These are phyloP conservation scores for Beauveria medogensis DNA, from an alignment of 2,329 filamentous ascomycete genomes.

Conservation along the genomic window DNA sequence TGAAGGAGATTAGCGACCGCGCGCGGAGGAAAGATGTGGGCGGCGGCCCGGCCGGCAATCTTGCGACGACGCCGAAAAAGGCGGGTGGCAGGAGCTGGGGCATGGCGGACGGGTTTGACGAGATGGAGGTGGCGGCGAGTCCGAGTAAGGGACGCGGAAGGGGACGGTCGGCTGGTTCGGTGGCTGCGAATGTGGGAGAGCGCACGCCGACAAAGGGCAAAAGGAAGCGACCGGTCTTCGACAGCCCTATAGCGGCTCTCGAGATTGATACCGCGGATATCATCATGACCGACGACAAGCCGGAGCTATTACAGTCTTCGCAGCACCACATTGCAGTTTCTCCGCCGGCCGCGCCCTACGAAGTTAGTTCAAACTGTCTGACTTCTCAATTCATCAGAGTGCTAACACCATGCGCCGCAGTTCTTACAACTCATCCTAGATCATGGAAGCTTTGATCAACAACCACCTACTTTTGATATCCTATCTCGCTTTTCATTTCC, in stretches of 20 bases:
- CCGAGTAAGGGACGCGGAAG: constrained; percentile 42
- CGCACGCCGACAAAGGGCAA: constrained; percentile 61
- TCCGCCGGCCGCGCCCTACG: constrained; percentile 29
- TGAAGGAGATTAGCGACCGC: constrained; percentile 49
- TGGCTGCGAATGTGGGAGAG: constrained; percentile 38
- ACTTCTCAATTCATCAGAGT: background rate
- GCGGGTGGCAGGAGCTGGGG: constrained; percentile 39
- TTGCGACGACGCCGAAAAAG: constrained; percentile 53
- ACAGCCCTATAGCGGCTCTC: constrained; percentile 58
- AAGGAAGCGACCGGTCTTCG: constrained; percentile 56
- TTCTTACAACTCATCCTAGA: constrained; percentile 57
- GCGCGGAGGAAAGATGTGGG: constrained; percentile 36
- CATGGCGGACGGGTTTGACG: constrained; percentile 70
- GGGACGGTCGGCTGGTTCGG: constrained; percentile 32
- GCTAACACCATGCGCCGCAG: constrained; percentile 26
- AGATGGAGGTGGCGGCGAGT: constrained; percentile 48
- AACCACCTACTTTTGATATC: constrained; percentile 58
- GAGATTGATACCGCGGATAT: constrained; percentile 41
- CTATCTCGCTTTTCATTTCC: constrained; percentile 58
- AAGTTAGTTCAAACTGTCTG: constrained; percentile 29
- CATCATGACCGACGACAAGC: constrained; percentile 25
- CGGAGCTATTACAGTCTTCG: constrained; percentile 10
- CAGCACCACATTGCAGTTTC: constrained; percentile 17
- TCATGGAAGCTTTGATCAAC: constrained; percentile 46
- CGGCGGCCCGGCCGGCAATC: constrained; percentile 20